Conservation (phyloP, 2,329 filamentous ascomycete species). For the Claviceps arundinis region DNA sequence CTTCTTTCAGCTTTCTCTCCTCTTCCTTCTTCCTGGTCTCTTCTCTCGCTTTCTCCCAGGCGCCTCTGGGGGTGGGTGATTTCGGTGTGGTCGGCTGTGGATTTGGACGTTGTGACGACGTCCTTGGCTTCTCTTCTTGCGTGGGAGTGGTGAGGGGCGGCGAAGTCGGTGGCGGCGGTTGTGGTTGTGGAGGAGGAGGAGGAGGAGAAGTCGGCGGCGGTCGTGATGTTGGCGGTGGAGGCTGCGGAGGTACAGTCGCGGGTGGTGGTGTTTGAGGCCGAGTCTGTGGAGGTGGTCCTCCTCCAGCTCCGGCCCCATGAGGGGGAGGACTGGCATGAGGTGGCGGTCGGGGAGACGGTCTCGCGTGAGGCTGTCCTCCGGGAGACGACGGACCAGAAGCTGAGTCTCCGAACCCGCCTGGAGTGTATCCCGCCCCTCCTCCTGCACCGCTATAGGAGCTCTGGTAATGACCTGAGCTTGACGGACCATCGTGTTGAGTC, state of each 20-base stretch:
- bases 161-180: neutral
- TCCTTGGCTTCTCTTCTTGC: slow-evolving; percentile 9
- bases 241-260: neutral
- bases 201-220: neutral
- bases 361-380: slow-evolving; percentile 17
- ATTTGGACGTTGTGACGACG: slow-evolving; percentile 9
- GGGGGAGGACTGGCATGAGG: slow-evolving; percentile 11
- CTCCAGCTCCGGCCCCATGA: neutral
- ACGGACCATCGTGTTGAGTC: slow-evolving; percentile 21
- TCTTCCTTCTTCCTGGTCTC: slow-evolving; percentile 51
- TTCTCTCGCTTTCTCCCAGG: slow-evolving; percentile 58
- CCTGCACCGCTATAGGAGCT: slow-evolving; percentile 10
- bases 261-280: slow-evolving; percentile 6
- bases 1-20: slow-evolving; percentile 47
- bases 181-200: neutral
- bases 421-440: slow-evolving; percentile 7
- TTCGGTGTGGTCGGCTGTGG: slow-evolving; percentile 11
- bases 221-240: neutral
- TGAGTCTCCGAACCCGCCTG: slow-evolving; percentile 18
- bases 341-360: slow-evolving; percentile 17
- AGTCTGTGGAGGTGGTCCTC: slow-evolving; percentile 4
- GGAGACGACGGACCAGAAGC: slow-evolving; percentile 17
- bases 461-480: slow-evolving; percentile 9
- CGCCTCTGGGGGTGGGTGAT: slow-evolving; percentile 26
- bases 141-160: neutral